Base-by-base conservation (phyloP, 2,329 filamentous ascomycete genomes). In the Exophiala sideris region DNA sequence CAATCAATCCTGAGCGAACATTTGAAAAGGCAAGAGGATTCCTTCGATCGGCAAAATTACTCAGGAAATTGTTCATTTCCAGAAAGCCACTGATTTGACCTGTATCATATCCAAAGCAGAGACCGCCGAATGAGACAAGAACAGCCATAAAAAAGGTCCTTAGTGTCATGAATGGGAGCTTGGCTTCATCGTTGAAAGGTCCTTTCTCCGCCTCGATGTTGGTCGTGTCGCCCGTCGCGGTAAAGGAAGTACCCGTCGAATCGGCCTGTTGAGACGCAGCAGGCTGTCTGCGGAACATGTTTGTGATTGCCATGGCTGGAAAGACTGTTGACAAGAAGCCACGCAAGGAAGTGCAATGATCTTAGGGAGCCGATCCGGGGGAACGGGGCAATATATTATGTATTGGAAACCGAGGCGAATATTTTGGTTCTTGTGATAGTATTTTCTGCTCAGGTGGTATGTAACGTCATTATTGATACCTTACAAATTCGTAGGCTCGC, bases 111-210 rank as follows among this genome's bases (percentile, higher is more conserved):
- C 73, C 73, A 60, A 76, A 76, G 53, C 76, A 71, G 62, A 76
- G 72, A 57, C 74, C 74, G 59, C 74, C 74, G 71, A 77, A 76
- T 5, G 73, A 76, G 39, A 75, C 73, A 52, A 75, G 66, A 36
- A 76, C 46, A 45, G 73, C 73, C 57, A 77, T 70, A 54, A 73
- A 66, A 55, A 74, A 68, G 0, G 73, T 71, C 5, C 71, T 68
- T 65, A 68, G 68, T 52, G 74, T 76, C 48, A 76, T 53, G 45
- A 73, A 71, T 34, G 68, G 67, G 57, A 75, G 68, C 11, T 73
- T 73, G 44, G 71, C 71, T 39, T 75, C 71, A 59, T 75, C 71
- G 40, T 60, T 44, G 42, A 58, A 58, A n/a, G 52, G 51, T 3
- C 51, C 59, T 16, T 60, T 57, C 44, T 61, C 53, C 10, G 50